phyloP scores from a whole-genome alignment of 805 yeast species.

The Nakazawaea ishiwadae region DNA sequence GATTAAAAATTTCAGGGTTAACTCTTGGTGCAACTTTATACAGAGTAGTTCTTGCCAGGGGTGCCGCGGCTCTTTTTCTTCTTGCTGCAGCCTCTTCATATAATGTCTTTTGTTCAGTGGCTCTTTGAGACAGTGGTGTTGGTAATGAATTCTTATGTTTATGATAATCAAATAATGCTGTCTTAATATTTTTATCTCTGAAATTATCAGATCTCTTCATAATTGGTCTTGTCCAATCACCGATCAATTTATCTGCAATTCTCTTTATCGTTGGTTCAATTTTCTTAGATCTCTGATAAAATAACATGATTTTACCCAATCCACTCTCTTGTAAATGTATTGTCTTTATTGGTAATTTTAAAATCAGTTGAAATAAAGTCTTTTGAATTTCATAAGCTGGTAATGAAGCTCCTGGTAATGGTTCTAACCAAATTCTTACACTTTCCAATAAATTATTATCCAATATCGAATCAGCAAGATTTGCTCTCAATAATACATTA shows the following conservation, averaged over 20 bases:
- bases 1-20: constrained; percentile 43
- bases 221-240: constrained; percentile 98
- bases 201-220: constrained; percentile 94
- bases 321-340: constrained; percentile 94
- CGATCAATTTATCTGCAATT: constrained; percentile 84
- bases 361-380: constrained; percentile 70
- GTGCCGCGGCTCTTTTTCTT: constrained; percentile 93
- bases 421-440: constrained; percentile 95
- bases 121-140: constrained; percentile 20
- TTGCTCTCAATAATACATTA: constrained; percentile 71
- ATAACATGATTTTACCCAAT: constrained; percentile 87
- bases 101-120: constrained; percentile 48
- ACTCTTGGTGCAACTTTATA: constrained; percentile 88
- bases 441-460: constrained; percentile 93
- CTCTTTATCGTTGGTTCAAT: constrained; percentile 86
- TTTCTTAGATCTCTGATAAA: constrained; percentile 84
- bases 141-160: constrained; percentile 40
- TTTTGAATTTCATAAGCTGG: constrained; percentile 98
- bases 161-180: constrained; percentile 63
- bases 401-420: constrained; percentile 93
- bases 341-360: constrained; percentile 85
- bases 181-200: constrained; percentile 74
- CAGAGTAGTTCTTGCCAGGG: constrained; percentile 84
- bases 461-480: constrained; percentile 84
- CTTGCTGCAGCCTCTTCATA: constrained; percentile 90